Percentiles rank a stretch among this genome's conserved stretches.
Conservation (phyloP, 257 asterid species). For the Nicotiana tomentosiformis region DNA sequence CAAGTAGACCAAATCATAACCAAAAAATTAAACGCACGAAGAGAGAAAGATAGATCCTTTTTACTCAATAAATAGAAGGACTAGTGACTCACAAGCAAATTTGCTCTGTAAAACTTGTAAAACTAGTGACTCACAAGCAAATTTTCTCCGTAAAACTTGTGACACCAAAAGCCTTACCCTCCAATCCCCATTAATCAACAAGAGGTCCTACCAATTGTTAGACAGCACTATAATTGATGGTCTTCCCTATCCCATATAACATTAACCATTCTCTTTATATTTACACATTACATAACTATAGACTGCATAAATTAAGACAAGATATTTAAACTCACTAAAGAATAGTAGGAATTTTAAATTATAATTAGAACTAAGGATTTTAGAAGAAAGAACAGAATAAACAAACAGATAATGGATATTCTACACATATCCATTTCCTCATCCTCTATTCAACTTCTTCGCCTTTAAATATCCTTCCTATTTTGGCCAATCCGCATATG, state of each 20-base stretch:
- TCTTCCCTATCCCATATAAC: background rate
- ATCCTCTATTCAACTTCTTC: background rate
- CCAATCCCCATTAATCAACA: background rate
- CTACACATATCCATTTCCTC: background rate
- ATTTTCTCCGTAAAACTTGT: background rate
- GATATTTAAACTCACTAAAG: background rate
- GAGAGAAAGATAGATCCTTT: background rate
- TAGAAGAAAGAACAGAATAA: background rate
- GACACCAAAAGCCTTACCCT: background rate
- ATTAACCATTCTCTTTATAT: background rate
- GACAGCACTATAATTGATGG: background rate
- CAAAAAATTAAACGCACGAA: background rate
- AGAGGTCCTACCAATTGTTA: background rate
- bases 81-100: background rate
- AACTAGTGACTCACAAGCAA: background rate
- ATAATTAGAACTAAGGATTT: background rate
- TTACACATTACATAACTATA: background rate
- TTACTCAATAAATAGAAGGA: background rate
- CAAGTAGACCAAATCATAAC: background rate
- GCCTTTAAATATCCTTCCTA: background rate
- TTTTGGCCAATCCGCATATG: background rate
- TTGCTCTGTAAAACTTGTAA: background rate
- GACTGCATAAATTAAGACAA: background rate
- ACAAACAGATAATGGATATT: background rate
- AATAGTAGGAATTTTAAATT: background rate